Base-by-base conservation (phyloP, 192 early-diverging fungal species). In the Entomortierella parvispora region DNA sequence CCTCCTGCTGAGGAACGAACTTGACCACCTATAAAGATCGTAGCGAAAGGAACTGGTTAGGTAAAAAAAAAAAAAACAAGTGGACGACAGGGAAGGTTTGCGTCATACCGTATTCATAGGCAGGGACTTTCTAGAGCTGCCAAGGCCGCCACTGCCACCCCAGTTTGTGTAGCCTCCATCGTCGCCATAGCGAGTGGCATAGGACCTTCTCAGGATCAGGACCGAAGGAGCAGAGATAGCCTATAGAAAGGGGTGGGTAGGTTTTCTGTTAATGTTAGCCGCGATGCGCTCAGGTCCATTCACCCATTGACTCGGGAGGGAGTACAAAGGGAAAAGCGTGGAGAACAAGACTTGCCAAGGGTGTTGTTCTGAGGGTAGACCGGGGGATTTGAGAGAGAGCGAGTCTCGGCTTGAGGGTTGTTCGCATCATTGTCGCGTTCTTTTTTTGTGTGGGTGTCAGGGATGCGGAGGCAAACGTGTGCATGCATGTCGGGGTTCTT, bases 1-100 rank as follows among this genome's bases (percentile, higher is more conserved):
- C 94, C 81, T 97, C 95, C 79, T 97, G 95, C 83, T 99, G 95
- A 43, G 97, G 97, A 20, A 99, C 97, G 83, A 99, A 99, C 83
- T 97, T 97, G 74, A 99, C 79, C 17, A 94, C 68, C 88, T 87
- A 65, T 26, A 11, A 49, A 11, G 2, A 15, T 33, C 23, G 11
- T 2, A 53, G 28, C 18, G 15, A 37, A 31, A 57, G 42, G 8
- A 37, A 62, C 4, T 17, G 5, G 8, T 31, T 2, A 44, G 51
- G 8, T 23, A 20, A 58, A 25, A 42, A 25, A 43, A 20, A 20
- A 56, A 11, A 14, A 56, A 25, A 18, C 31, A 7, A 56, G 33
- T 2, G 54, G 2, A 37, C 6, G 15, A 53, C 26, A 15, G 6
- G 48, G 17, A 10, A 53, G 51, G 20, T 42, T 44, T 15, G 20